These are phyloP conservation scores for Aspergillus sclerotioniger DNA, from an alignment of 495 filamentous ascomycete species.

Conservation along the genomic window DNA sequence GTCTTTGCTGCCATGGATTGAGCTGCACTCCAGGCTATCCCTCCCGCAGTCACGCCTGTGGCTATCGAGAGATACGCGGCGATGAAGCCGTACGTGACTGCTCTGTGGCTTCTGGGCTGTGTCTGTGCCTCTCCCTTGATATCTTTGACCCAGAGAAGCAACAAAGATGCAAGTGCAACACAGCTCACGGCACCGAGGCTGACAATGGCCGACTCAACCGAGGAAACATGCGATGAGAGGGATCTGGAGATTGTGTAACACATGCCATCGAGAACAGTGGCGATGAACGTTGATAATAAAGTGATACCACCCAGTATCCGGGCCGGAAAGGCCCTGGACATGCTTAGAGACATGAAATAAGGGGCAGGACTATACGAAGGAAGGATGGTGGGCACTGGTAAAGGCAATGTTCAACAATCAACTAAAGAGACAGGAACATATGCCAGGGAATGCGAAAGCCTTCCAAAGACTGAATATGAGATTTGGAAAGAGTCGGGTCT, in stretches of 20 bases:
- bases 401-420: background rate
- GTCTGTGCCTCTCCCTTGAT: slow-evolving; percentile 12
- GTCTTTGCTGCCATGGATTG: slow-evolving; percentile 10
- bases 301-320: slow-evolving; percentile 30
- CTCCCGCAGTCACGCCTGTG: slow-evolving; percentile 29
- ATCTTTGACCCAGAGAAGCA: slow-evolving; percentile 27
- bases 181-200: slow-evolving; percentile 31
- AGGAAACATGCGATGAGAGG: slow-evolving; percentile 15
- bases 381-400: background rate
- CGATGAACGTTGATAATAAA: slow-evolving; percentile 26
- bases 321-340: slow-evolving; percentile 20
- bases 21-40: slow-evolving; percentile 27
- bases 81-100: slow-evolving; percentile 18
- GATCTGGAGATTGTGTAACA: slow-evolving; percentile 28
- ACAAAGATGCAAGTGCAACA: slow-evolving; percentile 24
- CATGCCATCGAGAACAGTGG: slow-evolving; percentile 36
- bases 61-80: slow-evolving; percentile 33
- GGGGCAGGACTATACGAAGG: background rate
- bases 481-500: background rate
- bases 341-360: slow-evolving; percentile 9
- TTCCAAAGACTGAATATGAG: background rate
- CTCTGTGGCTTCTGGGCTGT: slow-evolving; percentile 24
- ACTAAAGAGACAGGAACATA: background rate
- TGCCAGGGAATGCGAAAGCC: background rate
- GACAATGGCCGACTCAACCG: slow-evolving; percentile 27